Evolutionary conservation across 192 early-diverging fungal genomes (phyloP), one percentile per base, ranked within the genome.

Genomic region (Coemansia umbellata): DNA sequence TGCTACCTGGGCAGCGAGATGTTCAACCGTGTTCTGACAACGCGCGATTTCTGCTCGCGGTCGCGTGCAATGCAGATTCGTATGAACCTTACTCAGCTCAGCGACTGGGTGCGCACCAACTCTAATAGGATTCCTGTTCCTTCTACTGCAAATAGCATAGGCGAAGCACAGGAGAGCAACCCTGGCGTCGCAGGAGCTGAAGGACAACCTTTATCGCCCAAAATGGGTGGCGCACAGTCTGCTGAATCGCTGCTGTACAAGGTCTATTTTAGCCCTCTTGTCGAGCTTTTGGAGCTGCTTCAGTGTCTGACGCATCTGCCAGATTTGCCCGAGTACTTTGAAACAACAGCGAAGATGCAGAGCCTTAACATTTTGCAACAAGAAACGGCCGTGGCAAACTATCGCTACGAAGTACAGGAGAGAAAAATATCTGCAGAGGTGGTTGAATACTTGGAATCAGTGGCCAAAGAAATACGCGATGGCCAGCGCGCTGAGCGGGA

Each of bases 341-440:
- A 90, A 50, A 87, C 85, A 9, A 84, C 81, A 8, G 77, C 80
- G 53, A 80, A 81, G 52, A 79, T 87, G 53, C 80, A 84, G 42
- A 44, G 78, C 14, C 79, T 91, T 26, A 89, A 89, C 59, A 73
- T 84, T 10, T 61, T 83, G 24, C 91, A 94, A 57, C 79, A 91
- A 24, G 82, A 85, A 40, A 78, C 85, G 3, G 83, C 80, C 9
- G 83, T 94, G 37, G 78, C 80, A 21, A 73, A 81, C 33, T 98
- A 98, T 63, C 78, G 85, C 14, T 98, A 94, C 64, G 95, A 98
- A 58, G 88, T 91, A 10, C 86, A 85, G 23, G 95, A 98, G 55
- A 56, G 78, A 10, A 53, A 79, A 4, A 66, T 95, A 39, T 57
- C 81, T 5, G 74, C 81, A 14, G 92, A 92, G 17, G 81, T 95